These are phyloP conservation scores for Yamadazyma blattariae DNA, from an alignment of 1,139 yeast genomes.

Conservation along the genomic window DNA sequence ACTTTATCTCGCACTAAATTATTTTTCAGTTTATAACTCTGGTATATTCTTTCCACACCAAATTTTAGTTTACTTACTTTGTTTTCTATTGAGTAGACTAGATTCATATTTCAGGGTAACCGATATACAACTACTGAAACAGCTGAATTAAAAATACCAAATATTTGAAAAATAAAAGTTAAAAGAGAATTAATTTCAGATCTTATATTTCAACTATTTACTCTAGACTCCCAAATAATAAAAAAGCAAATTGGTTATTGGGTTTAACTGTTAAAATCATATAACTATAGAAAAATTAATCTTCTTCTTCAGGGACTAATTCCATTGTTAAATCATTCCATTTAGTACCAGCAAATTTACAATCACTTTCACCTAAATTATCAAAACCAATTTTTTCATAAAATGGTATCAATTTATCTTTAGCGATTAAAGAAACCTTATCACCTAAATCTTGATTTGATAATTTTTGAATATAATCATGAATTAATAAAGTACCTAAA, in stretches of 20 bases:
- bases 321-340: conserved; percentile 71
- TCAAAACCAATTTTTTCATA: conserved; percentile 78
- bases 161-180: too few relatives aligned
- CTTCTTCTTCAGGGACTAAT: conserved; percentile 59
- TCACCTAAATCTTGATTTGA: conserved; percentile 86
- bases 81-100: too few relatives aligned
- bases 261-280: too few relatives aligned
- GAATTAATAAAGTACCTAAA: conserved; percentile 77
- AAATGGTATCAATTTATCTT: conserved; percentile 66
- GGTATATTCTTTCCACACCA: background rate
- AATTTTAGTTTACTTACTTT: too few relatives aligned
- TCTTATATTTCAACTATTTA: too few relatives aligned
- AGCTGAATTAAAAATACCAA: too few relatives aligned
- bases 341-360: conserved; percentile 55
- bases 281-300: background rate
- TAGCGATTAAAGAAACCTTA: conserved; percentile 71
- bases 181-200: too few relatives aligned
- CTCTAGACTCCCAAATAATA: too few relatives aligned
- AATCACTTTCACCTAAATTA: conserved; percentile 58
- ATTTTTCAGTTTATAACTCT: too few relatives aligned
- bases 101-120: too few relatives aligned
- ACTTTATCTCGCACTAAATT: conserved; percentile 1
- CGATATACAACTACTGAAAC: too few relatives aligned
- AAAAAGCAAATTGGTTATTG: too few relatives aligned
- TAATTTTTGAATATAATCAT: conserved; percentile 87